Base-by-base conservation (phyloP, 2,329 filamentous ascomycete genomes). In the Fusarium sororula region DNA sequence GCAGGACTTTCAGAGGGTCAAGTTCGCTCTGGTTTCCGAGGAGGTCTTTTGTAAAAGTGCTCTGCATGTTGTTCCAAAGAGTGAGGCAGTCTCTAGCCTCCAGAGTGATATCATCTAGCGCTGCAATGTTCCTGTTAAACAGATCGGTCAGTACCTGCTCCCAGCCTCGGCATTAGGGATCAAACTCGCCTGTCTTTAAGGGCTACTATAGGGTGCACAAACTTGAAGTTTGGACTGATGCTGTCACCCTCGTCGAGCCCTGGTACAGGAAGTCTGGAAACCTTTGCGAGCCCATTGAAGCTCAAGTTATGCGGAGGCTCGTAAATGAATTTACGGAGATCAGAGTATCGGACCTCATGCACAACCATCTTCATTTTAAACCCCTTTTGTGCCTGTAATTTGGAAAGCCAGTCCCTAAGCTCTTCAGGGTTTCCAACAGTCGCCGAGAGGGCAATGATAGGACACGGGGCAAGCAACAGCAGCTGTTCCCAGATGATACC, bases 401-500 rank as follows among this genome's bases (percentile, higher is more conserved):
- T 85, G 2, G 84, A 83, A 1, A 96, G 85, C 93, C 93, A 96
- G 28, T 86, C 84, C 59, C 84, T 88, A 81, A 96, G 94, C 75
- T 92, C 89, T 4, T 87, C 80, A 1, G 92, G 92, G 71, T 96
- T 96, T 7, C 93, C 93, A 20, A 96, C 91, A 0, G 93, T 96
- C 3, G 93, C 93, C 4, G 93, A 95, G 3, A 96, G 86, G 0
- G 93, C 93, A 72, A 95, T 92, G 57, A 96, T 93, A 0, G 92
- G 93, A 74, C 93, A 95, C 2, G 92, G 92, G 0, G 92, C 89
- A 69, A 94, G 86, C 3, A 95, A 86, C 3, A 95, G 83, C 7
- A 96, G 85, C 78, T 95, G 93, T 77, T 96, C 93, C 93, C 93
- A 96, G 6, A 95, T 86, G 4, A 95, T 83, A 58, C 93, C 93